Evolutionary conservation across 164 flowering plant species (phyloP).

Genomic region (Litsea cubeba): DNA sequence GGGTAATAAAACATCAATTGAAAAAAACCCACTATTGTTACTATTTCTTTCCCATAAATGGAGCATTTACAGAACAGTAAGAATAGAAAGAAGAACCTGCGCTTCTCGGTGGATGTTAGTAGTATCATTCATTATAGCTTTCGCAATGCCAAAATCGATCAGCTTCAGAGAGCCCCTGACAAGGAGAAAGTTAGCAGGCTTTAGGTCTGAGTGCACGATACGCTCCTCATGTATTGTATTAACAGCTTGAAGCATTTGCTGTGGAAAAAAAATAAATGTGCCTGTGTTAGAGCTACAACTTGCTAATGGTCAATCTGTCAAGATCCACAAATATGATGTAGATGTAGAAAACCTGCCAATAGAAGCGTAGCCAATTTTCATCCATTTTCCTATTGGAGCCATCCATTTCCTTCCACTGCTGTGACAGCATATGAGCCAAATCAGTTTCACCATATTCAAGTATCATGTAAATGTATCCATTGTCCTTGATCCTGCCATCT

Average conservation of each 20-base stretch:
- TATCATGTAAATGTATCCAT: conserved; percentile 89
- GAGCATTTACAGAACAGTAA: background rate
- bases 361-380: conserved; percentile 97
- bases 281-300: no score
- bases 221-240: conserved; percentile 97
- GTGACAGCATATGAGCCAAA: conserved; percentile 96
- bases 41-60: no score
- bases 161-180: conserved; percentile 91
- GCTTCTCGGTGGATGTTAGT: conserved; percentile 97
- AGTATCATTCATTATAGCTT: conserved; percentile 94
- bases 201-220: conserved; percentile 94
- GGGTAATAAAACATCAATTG: no score
- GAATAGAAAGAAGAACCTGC: conserved; percentile 48
- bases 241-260: conserved; percentile 98
- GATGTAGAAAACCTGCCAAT: conserved; percentile 79
- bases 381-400: conserved; percentile 36
- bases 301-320: no score
- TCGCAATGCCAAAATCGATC: conserved; percentile 98
- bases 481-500: conserved; percentile 80
- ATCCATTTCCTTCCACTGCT: conserved; percentile 88
- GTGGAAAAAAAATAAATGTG: conserved; percentile 19
- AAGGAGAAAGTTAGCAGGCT: conserved; percentile 98
- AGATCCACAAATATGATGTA: background rate
- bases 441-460: conserved; percentile 99
- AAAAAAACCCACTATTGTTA: no score